Conservation (phyloP, 345 rosid species). For the rapeseed (Brassica napus) region Da-Ae NC_063442.1:29337501-29338000, state of each 20-base stretch:
- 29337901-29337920: not conserved
- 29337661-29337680: constrained; percentile 15
- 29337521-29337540: constrained; percentile 91
- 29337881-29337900: not conserved
- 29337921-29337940: constrained; percentile 58
- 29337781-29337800: not conserved
- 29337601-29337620: not conserved
- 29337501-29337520: constrained; percentile 91
- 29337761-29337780: not conserved
- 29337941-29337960: constrained; percentile 91
- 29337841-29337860: too few relatives aligned
- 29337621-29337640: not conserved
- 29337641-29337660: constrained; percentile 3
- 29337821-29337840: not conserved
- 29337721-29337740: constrained; percentile 1
- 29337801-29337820: constrained; percentile 1
- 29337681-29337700: constrained; percentile 25
- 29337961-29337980: constrained; percentile 89
- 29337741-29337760: not conserved
- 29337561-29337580: constrained; percentile 95
- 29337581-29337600: constrained; percentile 76
- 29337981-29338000: constrained; percentile 96
- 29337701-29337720: constrained; percentile 10
- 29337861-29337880: not conserved
- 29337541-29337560: constrained; percentile 86